Conservation (phyloP, 2,329 filamentous ascomycete genomes). For the Cordyceps militaris region DNA sequence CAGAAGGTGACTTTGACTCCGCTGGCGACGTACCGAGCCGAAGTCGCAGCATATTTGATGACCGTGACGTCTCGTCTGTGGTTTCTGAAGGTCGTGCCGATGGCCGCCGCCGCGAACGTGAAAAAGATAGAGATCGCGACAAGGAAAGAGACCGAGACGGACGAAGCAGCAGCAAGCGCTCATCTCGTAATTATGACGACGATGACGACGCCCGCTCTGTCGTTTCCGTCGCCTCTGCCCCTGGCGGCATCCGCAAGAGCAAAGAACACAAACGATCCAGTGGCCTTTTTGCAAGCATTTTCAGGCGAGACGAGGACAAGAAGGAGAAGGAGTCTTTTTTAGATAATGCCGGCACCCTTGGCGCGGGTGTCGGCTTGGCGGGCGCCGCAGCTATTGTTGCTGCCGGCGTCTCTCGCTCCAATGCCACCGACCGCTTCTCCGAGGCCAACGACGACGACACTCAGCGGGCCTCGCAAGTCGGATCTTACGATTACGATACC, state of each 20-base stretch:
- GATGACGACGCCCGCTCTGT: conserved; percentile 41
- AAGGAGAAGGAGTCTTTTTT: conserved; percentile 54
- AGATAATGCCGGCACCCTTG: conserved; percentile 64
- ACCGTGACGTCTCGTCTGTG: conserved; percentile 43
- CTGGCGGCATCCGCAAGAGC: conserved; percentile 27
- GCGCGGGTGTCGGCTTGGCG: conserved; percentile 60
- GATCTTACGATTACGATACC: conserved; percentile 23
- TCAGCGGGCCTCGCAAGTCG: neutral
- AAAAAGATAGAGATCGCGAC: conserved; percentile 17
- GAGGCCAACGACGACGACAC: conserved; percentile 19
- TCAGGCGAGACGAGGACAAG: conserved; percentile 33
- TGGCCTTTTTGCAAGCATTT: conserved; percentile 43
- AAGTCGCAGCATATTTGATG: conserved; percentile 33
- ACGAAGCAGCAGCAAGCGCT: conserved; percentile 19
- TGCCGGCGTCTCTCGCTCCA: conserved; percentile 32
- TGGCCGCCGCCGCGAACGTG: conserved; percentile 28
- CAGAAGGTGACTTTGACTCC: conserved; percentile 29
- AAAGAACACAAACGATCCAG: conserved; percentile 33
- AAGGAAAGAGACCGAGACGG: conserved; percentile 7
- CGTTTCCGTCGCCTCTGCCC: conserved; percentile 35
- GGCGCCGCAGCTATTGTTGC: conserved; percentile 38
- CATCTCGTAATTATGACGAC: conserved; percentile 33
- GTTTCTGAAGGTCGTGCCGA: conserved; percentile 38
- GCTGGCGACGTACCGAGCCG: conserved; percentile 34
- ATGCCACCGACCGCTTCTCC: conserved; percentile 22